These are phyloP conservation scores for Diplodia intermedia DNA, from an alignment of 2,329 filamentous ascomycete species.

Conservation along the genomic window DNA sequence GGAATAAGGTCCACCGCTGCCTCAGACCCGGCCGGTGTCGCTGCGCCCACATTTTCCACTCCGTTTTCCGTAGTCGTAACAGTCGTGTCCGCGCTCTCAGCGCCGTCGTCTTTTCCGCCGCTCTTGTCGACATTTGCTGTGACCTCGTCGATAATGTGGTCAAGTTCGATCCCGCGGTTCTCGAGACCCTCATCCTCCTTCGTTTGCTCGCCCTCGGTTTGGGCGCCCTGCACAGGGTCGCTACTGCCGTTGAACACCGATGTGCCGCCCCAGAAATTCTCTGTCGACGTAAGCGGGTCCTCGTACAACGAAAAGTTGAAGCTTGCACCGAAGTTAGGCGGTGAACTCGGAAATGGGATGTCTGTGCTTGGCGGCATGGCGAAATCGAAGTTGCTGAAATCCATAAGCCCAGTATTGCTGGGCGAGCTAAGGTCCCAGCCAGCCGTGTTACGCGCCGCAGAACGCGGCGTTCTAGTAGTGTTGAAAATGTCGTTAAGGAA, in stretches of 20 bases:
- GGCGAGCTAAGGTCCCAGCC: slow-evolving; percentile 24
- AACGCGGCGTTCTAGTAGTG: slow-evolving; percentile 30
- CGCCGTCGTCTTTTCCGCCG: neutral
- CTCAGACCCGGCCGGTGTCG: slow-evolving; percentile 17
- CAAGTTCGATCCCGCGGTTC: slow-evolving; percentile 45
- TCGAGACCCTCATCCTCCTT: slow-evolving; percentile 38
- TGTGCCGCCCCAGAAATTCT: slow-evolving; percentile 35
- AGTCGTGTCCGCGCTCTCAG: slow-evolving; percentile 13
- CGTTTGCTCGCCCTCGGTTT: slow-evolving; percentile 21
- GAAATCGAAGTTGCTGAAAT: slow-evolving; percentile 39
- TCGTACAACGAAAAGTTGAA: slow-evolving; percentile 47
- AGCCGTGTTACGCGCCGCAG: neutral
- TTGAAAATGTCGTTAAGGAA: slow-evolving; percentile 71
- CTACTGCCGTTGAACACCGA: slow-evolving; percentile 43
- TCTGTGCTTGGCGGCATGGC: slow-evolving; percentile 46
- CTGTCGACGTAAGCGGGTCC: slow-evolving; percentile 45
- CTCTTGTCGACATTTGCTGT: neutral
- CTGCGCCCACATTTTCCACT: slow-evolving; percentile 2
- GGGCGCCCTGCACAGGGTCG: slow-evolving; percentile 37
- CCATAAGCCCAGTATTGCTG: slow-evolving; percentile 8
- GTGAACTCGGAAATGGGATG: slow-evolving; percentile 47
- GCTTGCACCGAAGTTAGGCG: slow-evolving; percentile 34
- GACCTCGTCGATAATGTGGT: slow-evolving; percentile 48
- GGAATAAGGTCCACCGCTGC: slow-evolving; percentile 21
- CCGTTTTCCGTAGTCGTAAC: slow-evolving; percentile 15